Percentiles rank a stretch among this genome's conserved stretches.
These are phyloP conservation scores for Eremochloa ophiuroides DNA, from an alignment of 176 grass and related monocot species.

Conservation along the genomic window DNA sequence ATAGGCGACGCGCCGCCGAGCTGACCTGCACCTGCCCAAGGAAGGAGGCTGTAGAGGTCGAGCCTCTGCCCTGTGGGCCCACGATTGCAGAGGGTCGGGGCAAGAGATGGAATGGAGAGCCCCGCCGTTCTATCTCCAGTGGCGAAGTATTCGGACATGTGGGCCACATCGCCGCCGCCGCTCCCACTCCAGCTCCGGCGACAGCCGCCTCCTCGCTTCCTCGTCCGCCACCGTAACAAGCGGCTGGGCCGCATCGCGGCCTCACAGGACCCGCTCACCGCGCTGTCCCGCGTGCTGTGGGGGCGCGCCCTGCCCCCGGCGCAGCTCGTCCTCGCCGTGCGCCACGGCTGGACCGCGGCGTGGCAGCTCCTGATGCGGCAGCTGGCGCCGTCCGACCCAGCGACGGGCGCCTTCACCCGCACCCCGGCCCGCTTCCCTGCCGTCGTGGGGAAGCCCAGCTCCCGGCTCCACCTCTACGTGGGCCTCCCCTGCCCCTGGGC, in stretches of 20 bases:
- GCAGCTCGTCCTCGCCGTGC: constrained; percentile 55
- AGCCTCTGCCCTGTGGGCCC: no score
- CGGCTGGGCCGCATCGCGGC: constrained; percentile 11
- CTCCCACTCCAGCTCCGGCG: constrained; percentile 10
- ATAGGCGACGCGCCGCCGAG: no score
- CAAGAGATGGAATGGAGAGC: no score
- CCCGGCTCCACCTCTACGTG: constrained; percentile 77
- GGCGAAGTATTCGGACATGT: constrained; percentile 15
- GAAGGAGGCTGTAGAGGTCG: no score
- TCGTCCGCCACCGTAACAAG: not conserved
- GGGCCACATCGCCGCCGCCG: constrained; percentile 20
- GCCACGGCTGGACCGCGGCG: constrained; percentile 39
- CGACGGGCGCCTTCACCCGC: constrained; percentile 65
- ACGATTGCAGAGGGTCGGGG: no score
- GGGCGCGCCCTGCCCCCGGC: constrained; percentile 53
- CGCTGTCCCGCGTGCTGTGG: constrained; percentile 48
- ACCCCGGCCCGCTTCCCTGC: constrained; percentile 48
- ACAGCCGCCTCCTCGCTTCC: not conserved
- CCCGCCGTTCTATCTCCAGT: not conserved
- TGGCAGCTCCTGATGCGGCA: constrained; percentile 93
- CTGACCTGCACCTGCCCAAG: no score
- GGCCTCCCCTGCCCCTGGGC: constrained; percentile 90
- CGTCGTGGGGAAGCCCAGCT: constrained; percentile 20
- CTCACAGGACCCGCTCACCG: constrained; percentile 38
- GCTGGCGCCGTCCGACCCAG: constrained; percentile 59